Conservation (phyloP, 495 filamentous ascomycete genomes). For the Pseudotulostoma volvatum region DNA sequence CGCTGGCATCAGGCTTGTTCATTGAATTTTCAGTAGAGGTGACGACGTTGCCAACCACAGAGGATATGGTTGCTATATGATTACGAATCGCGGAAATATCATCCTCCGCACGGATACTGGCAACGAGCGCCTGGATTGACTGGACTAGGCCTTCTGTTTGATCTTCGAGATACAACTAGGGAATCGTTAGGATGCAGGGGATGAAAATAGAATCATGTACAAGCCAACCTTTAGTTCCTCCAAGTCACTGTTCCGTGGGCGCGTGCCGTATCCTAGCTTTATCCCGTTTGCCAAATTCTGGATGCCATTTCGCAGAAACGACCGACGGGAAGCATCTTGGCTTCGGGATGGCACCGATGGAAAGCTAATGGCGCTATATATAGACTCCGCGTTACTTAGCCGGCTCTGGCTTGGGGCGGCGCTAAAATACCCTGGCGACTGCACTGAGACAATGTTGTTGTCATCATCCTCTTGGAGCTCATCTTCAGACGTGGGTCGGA, state of each 20-base stretch:
- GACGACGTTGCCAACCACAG: conserved; percentile 53
- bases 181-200: not conserved
- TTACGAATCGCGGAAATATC: conserved; percentile 47
- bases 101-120: conserved; percentile 56
- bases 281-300: conserved; percentile 10
- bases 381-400: conserved; percentile 32
- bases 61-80: conserved; percentile 54
- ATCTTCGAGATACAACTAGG: conserved; percentile 64
- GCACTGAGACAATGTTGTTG: conserved; percentile 21
- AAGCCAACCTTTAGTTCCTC: conserved; percentile 51
- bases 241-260: conserved; percentile 37
- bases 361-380: conserved; percentile 37
- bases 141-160: conserved; percentile 68
- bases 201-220: not conserved
- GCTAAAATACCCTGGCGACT: conserved; percentile 33
- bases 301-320: conserved; percentile 12
- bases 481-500: conserved; percentile 53
- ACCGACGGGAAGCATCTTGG: conserved; percentile 6
- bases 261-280: conserved; percentile 22
- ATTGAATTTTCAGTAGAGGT: conserved; percentile 46
- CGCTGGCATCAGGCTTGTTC: conserved; percentile 21
- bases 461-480: conserved; percentile 61
- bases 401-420: conserved; percentile 28
- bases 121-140: conserved; percentile 66
- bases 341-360: conserved; percentile 20